Evolutionary conservation across 257 asterid species (phyloP).

Genomic region (Solanum sitiens): DNA sequence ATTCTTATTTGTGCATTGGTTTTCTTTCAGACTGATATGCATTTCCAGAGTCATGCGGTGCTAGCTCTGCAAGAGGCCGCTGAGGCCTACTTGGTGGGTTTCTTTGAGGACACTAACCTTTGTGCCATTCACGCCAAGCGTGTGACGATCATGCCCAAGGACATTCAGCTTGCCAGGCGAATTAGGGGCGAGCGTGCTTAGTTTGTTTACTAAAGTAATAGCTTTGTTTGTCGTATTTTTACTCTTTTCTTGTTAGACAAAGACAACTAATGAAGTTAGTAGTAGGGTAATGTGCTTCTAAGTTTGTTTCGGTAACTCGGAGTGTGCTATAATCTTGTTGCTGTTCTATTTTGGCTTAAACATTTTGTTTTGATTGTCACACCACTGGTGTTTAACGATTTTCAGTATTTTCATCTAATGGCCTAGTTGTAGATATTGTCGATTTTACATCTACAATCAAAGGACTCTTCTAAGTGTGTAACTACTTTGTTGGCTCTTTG

Average conservation of each 20-base stretch:
- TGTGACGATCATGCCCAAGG: slow-evolving; percentile 62
- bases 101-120: slow-evolving; percentile 60
- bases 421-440: too few species aligned
- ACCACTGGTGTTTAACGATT: slow-evolving; percentile 32
- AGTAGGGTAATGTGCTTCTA: background rate
- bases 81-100: slow-evolving; percentile 65
- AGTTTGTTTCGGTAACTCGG: background rate
- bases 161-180: slow-evolving; percentile 57
- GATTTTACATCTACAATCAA: too few species aligned
- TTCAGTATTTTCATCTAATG: background rate
- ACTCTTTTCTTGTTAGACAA: background rate
- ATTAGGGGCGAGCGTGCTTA: slow-evolving; percentile 71
- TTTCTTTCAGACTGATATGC: slow-evolving; percentile 49
- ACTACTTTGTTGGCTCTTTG: too few species aligned
- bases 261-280: slow-evolving; percentile 10
- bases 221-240: background rate
- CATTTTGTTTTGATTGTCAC: slow-evolving; percentile 9
- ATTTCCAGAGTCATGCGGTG: slow-evolving; percentile 72
- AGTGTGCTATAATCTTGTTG: background rate
- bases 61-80: slow-evolving; percentile 70
- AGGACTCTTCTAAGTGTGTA: too few species aligned
- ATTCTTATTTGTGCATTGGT: background rate
- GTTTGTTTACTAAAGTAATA: slow-evolving; percentile 6
- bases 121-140: slow-evolving; percentile 68
- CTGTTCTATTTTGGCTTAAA: background rate